Conservation (phyloP, 1,284 basidiomycete genomes). For the Puccinia hordei region DNA sequence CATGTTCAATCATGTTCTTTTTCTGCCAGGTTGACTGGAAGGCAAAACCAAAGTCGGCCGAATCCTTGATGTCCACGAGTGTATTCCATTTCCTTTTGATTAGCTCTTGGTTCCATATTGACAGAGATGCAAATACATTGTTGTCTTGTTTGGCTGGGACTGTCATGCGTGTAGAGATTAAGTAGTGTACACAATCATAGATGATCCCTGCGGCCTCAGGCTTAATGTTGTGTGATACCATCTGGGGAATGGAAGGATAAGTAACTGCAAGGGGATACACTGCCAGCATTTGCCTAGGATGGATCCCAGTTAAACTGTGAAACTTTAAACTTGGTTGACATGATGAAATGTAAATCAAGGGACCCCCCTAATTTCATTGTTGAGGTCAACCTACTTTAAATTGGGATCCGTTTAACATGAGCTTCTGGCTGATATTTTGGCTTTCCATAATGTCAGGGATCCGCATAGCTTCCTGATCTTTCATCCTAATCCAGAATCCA, state of each 20-base stretch:
- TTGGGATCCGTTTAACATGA: too few species aligned
- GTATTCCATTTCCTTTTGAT: neutral
- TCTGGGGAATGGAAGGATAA: neutral
- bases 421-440: too few species aligned
- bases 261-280: neutral
- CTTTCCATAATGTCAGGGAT: too few species aligned
- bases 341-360: too few species aligned
- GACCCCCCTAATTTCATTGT: too few species aligned
- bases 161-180: neutral
- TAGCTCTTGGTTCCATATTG: neutral
- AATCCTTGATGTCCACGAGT: neutral
- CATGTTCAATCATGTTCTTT: neutral
- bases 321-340: too few species aligned
- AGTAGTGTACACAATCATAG: neutral
- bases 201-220: neutral
- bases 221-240: neutral
- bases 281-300: too few species aligned
- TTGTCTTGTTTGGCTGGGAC: neutral
- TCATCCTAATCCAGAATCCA: neutral
- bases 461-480: neutral
- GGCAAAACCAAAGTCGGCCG: neutral
- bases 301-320: too few species aligned
- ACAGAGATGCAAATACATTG: neutral
- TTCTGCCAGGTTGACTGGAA: neutral
- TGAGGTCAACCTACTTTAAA: too few species aligned